phyloP scores from a whole-genome alignment of 352 stramenopile genomes.

The Globisporangium sylvaticum region DNA sequence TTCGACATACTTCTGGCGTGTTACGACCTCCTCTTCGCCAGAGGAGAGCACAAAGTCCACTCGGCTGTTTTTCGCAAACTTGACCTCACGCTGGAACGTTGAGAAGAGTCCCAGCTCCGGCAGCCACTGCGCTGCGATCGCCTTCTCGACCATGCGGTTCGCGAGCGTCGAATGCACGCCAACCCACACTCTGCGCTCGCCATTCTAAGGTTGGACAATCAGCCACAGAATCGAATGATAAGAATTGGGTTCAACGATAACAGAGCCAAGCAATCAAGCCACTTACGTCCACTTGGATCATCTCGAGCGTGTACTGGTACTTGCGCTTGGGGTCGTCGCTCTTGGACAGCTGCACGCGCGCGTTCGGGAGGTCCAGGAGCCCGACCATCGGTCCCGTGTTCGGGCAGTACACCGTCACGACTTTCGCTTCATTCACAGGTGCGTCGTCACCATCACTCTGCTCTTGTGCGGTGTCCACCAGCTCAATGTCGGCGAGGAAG shows the following conservation, averaged over 20 bases:
- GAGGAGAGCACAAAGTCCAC: slow-evolving; percentile 79
- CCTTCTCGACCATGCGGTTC: slow-evolving; percentile 78
- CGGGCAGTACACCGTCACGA: slow-evolving; percentile 77
- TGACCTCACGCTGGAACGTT: slow-evolving; percentile 62
- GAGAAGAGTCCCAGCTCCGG: slow-evolving; percentile 55
- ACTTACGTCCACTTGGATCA: slow-evolving; percentile 78
- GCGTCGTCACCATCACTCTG: neutral
- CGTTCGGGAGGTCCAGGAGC: slow-evolving; percentile 60
- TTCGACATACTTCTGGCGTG: slow-evolving; percentile 72
- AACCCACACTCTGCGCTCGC: slow-evolving; percentile 61
- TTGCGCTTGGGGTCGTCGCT: slow-evolving; percentile 76
- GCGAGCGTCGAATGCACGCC: slow-evolving; percentile 73
- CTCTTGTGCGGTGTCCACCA: slow-evolving; percentile 17
- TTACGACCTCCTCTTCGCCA: slow-evolving; percentile 23
- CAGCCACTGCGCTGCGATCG: slow-evolving; percentile 57
- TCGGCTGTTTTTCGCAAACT: slow-evolving; percentile 76
- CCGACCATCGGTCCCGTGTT: slow-evolving; percentile 84
- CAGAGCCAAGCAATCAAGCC: neutral
- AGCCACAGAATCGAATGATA: neutral
- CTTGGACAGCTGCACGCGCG: slow-evolving; percentile 73
- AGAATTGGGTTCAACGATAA: neutral
- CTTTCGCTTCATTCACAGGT: slow-evolving; percentile 11
- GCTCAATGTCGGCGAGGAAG: slow-evolving; percentile 77
- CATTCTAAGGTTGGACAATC: slow-evolving; percentile 56
- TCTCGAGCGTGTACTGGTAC: slow-evolving; percentile 82